Base-by-base conservation (phyloP, 2,329 filamentous ascomycete genomes). In the Paracoccidioides brasiliensis region DNA sequence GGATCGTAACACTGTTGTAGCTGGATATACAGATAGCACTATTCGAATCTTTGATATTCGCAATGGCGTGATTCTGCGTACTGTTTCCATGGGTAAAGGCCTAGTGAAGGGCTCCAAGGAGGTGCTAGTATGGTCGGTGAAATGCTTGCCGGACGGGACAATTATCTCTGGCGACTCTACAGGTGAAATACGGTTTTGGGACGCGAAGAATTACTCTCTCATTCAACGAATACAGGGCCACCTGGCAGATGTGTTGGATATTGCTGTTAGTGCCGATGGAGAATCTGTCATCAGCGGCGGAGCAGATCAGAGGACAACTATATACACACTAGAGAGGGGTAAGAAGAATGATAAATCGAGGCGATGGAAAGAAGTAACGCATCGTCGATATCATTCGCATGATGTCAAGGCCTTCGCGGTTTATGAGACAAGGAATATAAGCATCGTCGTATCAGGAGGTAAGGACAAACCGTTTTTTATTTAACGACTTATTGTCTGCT, bases 141-240 rank as follows among this genome's bases (percentile, higher is more conserved):
- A 90, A 71, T 89, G 86, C 65, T 77, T 97, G 37, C 81, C 86
- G 8, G 86, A 88, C 64, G 90, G 90, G 52, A 89, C 93, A 62
- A 93, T 98, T 59, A 84, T 97, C 10, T 95, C 90, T 1, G 93
- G 89, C 52, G 93, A 98, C 69, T 97, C 93, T 3, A 90, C 90
- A 4, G 93, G 93, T 37, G 90, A 97, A 67, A 79, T 98, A 43
- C 84, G 88, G 61, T 88, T 97, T 66, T 98, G 90, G 86, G 89
- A 95, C 67, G 88, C 89, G 55, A 90, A 87, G 72, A 95, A 88
- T 54, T 95, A 91, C 69, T 90, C 90, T 4, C 82, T 95, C 63
- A 79, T 83, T 40, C 93, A 98, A 67, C 80, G 90, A 52, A 81
- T 98, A 55, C 84, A 90, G 65, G 84, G 85, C 32, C 93, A 98